Conservation (phyloP, 208 protist species). For the Naegleria lovaniensis region DNA sequence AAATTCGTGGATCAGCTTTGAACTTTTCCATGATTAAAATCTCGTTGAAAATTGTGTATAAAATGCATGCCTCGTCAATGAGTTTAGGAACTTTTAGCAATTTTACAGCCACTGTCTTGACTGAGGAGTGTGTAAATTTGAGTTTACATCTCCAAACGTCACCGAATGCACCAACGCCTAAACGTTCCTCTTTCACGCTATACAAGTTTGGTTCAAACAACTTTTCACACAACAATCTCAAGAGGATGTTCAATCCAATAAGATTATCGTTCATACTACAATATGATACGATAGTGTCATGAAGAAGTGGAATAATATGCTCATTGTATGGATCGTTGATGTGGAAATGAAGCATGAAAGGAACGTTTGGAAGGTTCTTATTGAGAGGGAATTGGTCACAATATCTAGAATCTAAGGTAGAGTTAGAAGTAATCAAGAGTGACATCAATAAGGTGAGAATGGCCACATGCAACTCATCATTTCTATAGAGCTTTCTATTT, state of each 20-base stretch:
- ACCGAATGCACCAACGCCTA: conserved; percentile 18
- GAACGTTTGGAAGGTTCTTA: conserved; percentile 3
- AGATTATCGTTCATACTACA: background rate
- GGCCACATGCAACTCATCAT: background rate
- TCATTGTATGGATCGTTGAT: conserved; percentile 14
- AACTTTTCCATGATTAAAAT: conserved; percentile 57
- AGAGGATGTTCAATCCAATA: background rate
- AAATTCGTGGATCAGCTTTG: conserved; percentile 47
- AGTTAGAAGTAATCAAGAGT: background rate
- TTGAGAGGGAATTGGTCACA: background rate
- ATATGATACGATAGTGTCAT: background rate
- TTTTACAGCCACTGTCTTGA: background rate
- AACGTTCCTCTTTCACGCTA: background rate
- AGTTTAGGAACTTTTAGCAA: background rate
- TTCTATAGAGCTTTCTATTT: conserved; percentile 17
- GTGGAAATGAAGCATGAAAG: conserved; percentile 10
- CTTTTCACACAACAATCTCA: conserved; percentile 14
- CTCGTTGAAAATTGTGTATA: conserved; percentile 32
- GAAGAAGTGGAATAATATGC: background rate
- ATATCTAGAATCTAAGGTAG: conserved; percentile 3
- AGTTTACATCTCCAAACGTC: conserved; percentile 5
- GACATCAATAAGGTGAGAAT: background rate
- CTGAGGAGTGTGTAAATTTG: background rate
- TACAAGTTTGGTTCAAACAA: conserved; percentile 7
- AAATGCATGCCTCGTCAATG: background rate